Conservation (phyloP, 202 grass and related monocot species). For the Digitaria exilis region DNA sequence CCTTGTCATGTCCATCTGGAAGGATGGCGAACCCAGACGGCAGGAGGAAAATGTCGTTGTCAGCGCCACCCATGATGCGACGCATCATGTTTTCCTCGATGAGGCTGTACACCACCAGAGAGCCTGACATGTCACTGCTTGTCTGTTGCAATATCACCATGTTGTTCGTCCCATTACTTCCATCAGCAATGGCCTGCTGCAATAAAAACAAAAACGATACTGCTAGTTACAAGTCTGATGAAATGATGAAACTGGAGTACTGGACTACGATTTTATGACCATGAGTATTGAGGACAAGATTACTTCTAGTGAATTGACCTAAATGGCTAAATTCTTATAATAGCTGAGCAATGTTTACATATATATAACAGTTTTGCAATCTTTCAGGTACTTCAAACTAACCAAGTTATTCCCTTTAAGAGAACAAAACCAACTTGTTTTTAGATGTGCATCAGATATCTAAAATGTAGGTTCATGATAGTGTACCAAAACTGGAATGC, state of each 20-base stretch:
- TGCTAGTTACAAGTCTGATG: not conserved
- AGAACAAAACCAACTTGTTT: not conserved
- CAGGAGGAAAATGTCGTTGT: constrained; percentile 28
- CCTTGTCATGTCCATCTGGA: constrained; percentile 47
- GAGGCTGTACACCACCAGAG: constrained; percentile 56
- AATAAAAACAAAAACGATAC: too few relatives aligned
- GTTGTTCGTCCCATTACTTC: constrained; percentile 15
- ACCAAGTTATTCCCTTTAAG: not conserved
- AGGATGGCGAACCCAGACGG: constrained; percentile 77
- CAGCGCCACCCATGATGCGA: constrained; percentile 50
- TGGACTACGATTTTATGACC: not conserved
- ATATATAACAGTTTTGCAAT: not conserved
- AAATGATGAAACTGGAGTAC: not conserved
- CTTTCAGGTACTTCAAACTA: not conserved
- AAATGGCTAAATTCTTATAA: not conserved
- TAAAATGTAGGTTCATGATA: not conserved
- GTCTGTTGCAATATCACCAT: constrained; percentile 66
- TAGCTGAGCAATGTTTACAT: not conserved
- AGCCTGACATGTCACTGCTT: constrained; percentile 36
- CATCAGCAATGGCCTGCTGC: constrained; percentile 38
- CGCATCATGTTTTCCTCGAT: constrained; percentile 42
- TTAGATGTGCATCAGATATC: not conserved
- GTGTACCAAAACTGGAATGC: not conserved
- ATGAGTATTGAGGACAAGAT: not conserved
- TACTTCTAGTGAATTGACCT: not conserved